Conservation (phyloP, 2,329 filamentous ascomycete genomes). For the Ophiostoma tasmaniense region DNA sequence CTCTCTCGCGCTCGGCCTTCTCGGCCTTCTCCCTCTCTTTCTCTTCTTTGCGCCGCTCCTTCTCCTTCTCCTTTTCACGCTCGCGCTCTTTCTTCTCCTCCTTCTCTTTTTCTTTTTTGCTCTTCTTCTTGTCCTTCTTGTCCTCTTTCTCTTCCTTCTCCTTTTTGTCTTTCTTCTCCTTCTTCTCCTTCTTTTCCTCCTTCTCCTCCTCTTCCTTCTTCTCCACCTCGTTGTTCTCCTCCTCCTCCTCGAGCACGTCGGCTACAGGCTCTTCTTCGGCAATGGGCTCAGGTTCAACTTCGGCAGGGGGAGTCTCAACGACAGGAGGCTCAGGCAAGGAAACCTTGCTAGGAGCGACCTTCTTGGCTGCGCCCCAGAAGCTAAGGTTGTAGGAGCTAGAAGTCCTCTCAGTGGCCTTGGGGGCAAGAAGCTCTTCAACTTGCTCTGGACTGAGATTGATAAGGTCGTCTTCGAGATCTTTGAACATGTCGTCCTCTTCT, state of each 20-base stretch:
- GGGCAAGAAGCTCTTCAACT: slow-evolving; percentile 35
- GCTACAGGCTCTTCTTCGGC: slow-evolving; percentile 16
- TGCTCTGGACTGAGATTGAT: slow-evolving; percentile 35
- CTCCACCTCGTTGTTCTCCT: slow-evolving; percentile 13
- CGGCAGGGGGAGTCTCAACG: neutral
- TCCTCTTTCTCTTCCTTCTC: neutral
- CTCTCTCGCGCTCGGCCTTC: neutral
- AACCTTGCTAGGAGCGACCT: slow-evolving; percentile 32
- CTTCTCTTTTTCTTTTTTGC: neutral
- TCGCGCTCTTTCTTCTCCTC: neutral
- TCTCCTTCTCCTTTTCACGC: slow-evolving; percentile 1
- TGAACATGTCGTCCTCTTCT: slow-evolving; percentile 27
- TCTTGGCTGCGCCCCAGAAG: slow-evolving; percentile 49
- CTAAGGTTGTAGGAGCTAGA: slow-evolving; percentile 32
- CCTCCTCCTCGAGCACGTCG: slow-evolving; percentile 8
- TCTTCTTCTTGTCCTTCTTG: neutral
- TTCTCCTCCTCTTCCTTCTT: slow-evolving; percentile 7
- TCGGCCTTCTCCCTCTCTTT: neutral
- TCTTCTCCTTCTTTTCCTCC: neutral
- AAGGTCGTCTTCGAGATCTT: slow-evolving; percentile 23
- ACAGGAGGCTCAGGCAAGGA: slow-evolving; percentile 22
- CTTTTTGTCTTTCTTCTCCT: neutral
- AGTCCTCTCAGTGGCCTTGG: slow-evolving; percentile 30
- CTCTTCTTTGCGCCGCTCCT: neutral
- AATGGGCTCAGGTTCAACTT: slow-evolving; percentile 13